phyloP scores from a whole-genome alignment of 2,329 filamentous ascomycete genomes.

The Paraphaeosphaeria minitans region DNA sequence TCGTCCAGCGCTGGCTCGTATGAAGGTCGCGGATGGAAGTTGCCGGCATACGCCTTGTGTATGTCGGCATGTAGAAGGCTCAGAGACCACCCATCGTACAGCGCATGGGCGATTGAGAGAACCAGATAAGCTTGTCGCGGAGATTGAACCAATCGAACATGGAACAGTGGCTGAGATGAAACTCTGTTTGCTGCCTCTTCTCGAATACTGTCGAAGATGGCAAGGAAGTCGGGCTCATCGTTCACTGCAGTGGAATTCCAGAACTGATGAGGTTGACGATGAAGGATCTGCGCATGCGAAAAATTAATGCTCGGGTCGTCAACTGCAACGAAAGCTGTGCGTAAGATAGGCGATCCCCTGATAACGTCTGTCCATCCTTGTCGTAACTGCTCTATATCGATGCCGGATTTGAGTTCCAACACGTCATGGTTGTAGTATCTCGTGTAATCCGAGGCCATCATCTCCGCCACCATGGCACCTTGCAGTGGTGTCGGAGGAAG shows the following conservation, averaged over 20 bases:
- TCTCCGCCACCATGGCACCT: constrained; percentile 83
- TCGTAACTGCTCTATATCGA: constrained; percentile 63
- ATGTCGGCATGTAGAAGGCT: constrained; percentile 75
- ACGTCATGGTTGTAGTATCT: constrained; percentile 89
- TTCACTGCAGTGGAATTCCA: constrained; percentile 36
- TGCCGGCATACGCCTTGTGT: constrained; percentile 63
- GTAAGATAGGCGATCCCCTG: constrained; percentile 68
- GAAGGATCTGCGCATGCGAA: constrained; percentile 63
- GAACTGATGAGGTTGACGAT: constrained; percentile 38
- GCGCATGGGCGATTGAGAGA: constrained; percentile 80
- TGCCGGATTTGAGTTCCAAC: constrained; percentile 61
- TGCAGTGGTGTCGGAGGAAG: constrained; percentile 82
- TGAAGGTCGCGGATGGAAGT: constrained; percentile 50
- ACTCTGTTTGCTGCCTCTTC: constrained; percentile 36
- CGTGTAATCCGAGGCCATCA: constrained; percentile 73
- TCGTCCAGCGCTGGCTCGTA: constrained; percentile 62
- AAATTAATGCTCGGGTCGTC: constrained; percentile 62
- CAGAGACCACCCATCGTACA: constrained; percentile 90
- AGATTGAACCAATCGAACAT: constrained; percentile 47
- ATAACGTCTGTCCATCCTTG: constrained; percentile 68
- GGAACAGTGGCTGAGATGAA: constrained; percentile 25
- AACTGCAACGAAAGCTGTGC: constrained; percentile 73
- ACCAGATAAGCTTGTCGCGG: constrained; percentile 51
- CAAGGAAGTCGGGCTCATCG: constrained; percentile 34
- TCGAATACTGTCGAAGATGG: constrained; percentile 40